Evolutionary conservation across 306 rosid genomes (phyloP).

Genomic region (Abrus pulchellus): DNA sequence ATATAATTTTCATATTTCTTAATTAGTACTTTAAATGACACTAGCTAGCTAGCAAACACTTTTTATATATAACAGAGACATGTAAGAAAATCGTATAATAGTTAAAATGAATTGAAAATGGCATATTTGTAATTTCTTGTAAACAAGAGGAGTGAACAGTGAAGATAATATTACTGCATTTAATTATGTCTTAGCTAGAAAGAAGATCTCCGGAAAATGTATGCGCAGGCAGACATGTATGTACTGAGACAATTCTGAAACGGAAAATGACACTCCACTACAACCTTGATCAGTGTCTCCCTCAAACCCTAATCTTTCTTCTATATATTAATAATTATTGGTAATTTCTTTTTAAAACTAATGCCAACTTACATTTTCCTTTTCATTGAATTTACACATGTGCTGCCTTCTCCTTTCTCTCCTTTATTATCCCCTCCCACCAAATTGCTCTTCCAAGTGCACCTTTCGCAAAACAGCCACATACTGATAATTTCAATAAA

Average conservation of each 20-base stretch:
- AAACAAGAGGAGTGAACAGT: slow-evolving; percentile 36
- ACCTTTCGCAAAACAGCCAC: slow-evolving; percentile 25
- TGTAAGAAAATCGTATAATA: neutral
- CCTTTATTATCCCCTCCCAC: neutral
- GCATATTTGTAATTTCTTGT: slow-evolving; percentile 42
- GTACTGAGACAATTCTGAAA: slow-evolving; percentile 63
- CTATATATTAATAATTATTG: slow-evolving; percentile 18
- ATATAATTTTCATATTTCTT: neutral
- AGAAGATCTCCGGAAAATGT: slow-evolving; percentile 61
- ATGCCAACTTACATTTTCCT: slow-evolving; percentile 1
- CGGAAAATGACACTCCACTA: slow-evolving; percentile 88
- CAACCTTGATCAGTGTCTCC: slow-evolving; percentile 53
- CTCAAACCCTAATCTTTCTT: slow-evolving; percentile 53
- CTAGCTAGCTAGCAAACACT: neutral
- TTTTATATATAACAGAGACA: neutral
- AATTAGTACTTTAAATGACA: neutral
- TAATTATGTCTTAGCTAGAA: slow-evolving; percentile 21
- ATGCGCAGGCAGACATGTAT: slow-evolving; percentile 56
- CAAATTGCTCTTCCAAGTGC: slow-evolving; percentile 31
- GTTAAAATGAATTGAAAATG: slow-evolving; percentile 17
- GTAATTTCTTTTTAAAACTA: neutral
- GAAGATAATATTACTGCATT: neutral
- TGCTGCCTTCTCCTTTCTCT: slow-evolving; percentile 28
- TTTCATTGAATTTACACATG: slow-evolving; percentile 20
- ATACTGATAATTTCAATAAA: slow-evolving; percentile 25